Conservation (phyloP, 768 basidiomycete genomes). For the Suillus alpinus region DNA sequence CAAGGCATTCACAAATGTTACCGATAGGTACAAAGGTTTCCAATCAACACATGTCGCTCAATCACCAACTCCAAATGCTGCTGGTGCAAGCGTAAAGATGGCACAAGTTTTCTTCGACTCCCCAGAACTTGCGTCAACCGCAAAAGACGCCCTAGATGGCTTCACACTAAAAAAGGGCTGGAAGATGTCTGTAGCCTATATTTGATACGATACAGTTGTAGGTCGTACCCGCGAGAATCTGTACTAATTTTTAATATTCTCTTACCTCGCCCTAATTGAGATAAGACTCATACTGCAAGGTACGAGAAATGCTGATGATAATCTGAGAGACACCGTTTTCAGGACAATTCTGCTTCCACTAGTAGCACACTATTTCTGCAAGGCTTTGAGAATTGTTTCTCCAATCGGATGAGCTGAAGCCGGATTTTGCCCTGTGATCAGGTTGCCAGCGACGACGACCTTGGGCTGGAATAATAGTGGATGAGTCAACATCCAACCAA, state of each 20-base stretch:
- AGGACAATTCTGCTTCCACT: background rate
- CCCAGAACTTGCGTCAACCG: constrained; percentile 67
- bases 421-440: constrained; percentile 77
- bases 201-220: constrained; percentile 27
- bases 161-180: constrained; percentile 86
- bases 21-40: constrained; percentile 78
- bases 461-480: constrained; percentile 26
- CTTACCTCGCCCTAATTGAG: background rate
- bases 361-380: constrained; percentile 27
- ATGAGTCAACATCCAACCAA: background rate
- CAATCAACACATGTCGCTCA: constrained; percentile 65
- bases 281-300: background rate
- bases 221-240: constrained; percentile 9
- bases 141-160: constrained; percentile 80
- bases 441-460: constrained; percentile 55
- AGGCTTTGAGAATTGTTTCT: constrained; percentile 52
- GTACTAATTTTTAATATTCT: constrained; percentile 6
- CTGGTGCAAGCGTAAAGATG: constrained; percentile 69
- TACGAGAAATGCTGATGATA: background rate
- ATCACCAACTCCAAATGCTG: constrained; percentile 65
- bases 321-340: background rate
- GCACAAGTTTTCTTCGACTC: constrained; percentile 80
- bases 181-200: constrained; percentile 78
- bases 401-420: constrained; percentile 57
- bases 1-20: constrained; percentile 2